Evolutionary conservation across 768 basidiomycete species (phyloP).

Genomic region (Chalciporus chontae): DNA sequence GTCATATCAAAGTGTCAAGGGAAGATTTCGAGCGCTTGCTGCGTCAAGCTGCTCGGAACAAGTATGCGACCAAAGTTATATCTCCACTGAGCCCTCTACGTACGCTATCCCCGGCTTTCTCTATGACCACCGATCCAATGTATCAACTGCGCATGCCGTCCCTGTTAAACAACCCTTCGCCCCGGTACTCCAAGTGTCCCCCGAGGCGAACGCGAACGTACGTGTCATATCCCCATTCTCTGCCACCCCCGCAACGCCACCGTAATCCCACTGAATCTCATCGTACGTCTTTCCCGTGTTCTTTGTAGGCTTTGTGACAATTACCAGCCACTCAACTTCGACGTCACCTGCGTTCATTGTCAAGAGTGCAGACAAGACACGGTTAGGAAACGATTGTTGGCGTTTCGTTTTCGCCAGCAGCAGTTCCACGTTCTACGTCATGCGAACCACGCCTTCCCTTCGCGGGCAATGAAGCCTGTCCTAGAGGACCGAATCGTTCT

Average conservation of each 20-base stretch:
- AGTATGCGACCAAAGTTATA: slow-evolving; percentile 24
- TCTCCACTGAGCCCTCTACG: slow-evolving; percentile 33
- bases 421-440: slow-evolving; percentile 4
- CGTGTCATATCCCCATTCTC: slow-evolving; percentile 6
- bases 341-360: slow-evolving; percentile 26
- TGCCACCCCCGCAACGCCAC: not conserved
- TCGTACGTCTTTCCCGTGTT: not conserved
- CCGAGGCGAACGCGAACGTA: slow-evolving; percentile 26
- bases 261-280: slow-evolving; percentile 2
- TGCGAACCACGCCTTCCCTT: not conserved
- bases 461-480: not conserved
- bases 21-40: slow-evolving; percentile 25
- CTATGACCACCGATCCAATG: slow-evolving; percentile 15
- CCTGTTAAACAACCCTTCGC: slow-evolving; percentile 15
- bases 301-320: slow-evolving; percentile 23
- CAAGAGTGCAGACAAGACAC: slow-evolving; percentile 27
- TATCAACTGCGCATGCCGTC: slow-evolving; percentile 24
- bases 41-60: slow-evolving; percentile 23
- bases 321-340: slow-evolving; percentile 17
- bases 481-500: slow-evolving; percentile 2
- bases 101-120: slow-evolving; percentile 3
- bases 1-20: slow-evolving; percentile 6
- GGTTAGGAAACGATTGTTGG: slow-evolving; percentile 25
- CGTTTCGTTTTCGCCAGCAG: slow-evolving; percentile 15
- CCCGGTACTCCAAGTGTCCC: slow-evolving; percentile 17